Conservation (phyloP, 2,329 filamentous ascomycete genomes). For the Cladorrhinum sp. region DNA sequence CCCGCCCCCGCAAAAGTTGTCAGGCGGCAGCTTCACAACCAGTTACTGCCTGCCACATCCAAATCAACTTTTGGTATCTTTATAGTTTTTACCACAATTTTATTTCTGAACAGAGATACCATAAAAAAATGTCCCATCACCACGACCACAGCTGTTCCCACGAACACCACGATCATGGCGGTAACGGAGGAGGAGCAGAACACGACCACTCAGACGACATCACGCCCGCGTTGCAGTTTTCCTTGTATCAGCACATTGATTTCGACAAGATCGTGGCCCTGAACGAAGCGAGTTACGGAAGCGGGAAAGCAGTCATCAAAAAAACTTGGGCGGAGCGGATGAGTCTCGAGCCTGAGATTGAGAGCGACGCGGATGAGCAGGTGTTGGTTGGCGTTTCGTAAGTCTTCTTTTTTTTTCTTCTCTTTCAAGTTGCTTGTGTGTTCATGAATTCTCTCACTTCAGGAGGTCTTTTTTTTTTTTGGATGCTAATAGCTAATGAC, state of each 20-base stretch:
- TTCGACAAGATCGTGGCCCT: slow-evolving; percentile 81
- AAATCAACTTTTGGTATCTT: neutral
- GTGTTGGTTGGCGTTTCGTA: slow-evolving; percentile 89
- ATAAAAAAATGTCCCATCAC: slow-evolving; percentile 36
- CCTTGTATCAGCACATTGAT: slow-evolving; percentile 87
- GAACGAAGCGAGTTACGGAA: slow-evolving; percentile 70
- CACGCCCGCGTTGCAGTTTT: slow-evolving; percentile 83
- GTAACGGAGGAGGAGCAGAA: slow-evolving; percentile 45
- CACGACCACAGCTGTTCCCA: slow-evolving; percentile 40
- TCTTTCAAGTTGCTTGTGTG: neutral
- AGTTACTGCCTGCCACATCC: too few species aligned
- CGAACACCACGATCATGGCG: slow-evolving; percentile 37
- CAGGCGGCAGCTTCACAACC: too few species aligned
- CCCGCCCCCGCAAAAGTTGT: neutral
- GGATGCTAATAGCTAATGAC: neutral
- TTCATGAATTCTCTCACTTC: too few species aligned
- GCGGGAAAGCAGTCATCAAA: slow-evolving; percentile 72
- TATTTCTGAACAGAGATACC: too few species aligned
- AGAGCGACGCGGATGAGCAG: slow-evolving; percentile 87
- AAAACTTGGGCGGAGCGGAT: slow-evolving; percentile 90
- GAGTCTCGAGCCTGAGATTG: slow-evolving; percentile 67
- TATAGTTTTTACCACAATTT: too few species aligned
- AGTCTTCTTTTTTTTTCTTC: slow-evolving; percentile 34
- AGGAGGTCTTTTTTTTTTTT: too few species aligned
- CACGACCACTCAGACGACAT: slow-evolving; percentile 93